Percentiles rank a stretch among this genome's conserved stretches.
Conservation (phyloP, 148 eudicot species). For the Gaultheria prostrata region DNA sequence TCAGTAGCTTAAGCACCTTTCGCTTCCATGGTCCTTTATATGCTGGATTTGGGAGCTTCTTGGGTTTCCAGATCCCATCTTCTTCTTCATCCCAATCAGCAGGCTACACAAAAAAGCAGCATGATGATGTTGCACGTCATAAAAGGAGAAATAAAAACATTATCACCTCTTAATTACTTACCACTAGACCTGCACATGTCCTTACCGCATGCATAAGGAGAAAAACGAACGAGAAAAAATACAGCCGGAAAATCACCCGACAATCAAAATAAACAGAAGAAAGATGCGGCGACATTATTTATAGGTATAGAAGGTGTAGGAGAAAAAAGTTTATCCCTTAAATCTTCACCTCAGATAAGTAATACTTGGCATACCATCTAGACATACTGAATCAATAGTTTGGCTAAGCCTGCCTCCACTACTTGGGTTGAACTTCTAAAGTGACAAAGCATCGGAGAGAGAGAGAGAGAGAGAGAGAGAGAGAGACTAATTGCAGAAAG, state of each 20-base stretch:
- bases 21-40: slow-evolving; percentile 97
- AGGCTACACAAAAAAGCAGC: slow-evolving; percentile 43
- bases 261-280: not conserved
- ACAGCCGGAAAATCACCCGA: not conserved
- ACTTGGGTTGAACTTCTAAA: not conserved
- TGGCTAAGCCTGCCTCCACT: not conserved
- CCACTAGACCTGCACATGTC: not conserved
- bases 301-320: not conserved
- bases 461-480: slow-evolving; percentile 5
- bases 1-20: slow-evolving; percentile 44
- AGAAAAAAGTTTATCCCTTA: not conserved
- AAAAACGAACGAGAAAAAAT: not conserved
- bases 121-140: not conserved
- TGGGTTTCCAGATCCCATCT: slow-evolving; percentile 85
- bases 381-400: not conserved
- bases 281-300: not conserved
- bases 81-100: slow-evolving; percentile 94
- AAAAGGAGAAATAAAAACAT: not conserved
- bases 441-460: not conserved
- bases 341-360: not conserved
- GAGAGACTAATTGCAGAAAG: slow-evolving; percentile 24
- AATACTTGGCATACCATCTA: not conserved
- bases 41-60: slow-evolving; percentile 86
- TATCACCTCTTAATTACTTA: not conserved
- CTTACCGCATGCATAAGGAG: not conserved